Evolutionary conservation across 495 filamentous ascomycete species (phyloP).

Genomic region (Podospora pseudocomata): DNA sequence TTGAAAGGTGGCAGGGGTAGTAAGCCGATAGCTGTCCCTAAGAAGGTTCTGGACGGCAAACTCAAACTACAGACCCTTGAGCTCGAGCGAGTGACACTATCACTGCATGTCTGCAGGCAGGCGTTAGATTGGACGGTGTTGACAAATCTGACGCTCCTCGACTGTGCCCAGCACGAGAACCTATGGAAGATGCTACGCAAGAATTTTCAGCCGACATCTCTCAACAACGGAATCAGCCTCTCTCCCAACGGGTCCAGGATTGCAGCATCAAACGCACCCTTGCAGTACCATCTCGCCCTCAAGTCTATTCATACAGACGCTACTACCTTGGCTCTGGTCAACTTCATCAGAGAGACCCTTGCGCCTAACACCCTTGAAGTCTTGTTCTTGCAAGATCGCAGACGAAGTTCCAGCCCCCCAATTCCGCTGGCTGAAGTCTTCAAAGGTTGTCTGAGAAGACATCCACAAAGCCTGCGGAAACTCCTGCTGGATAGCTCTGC

Average conservation of each 20-base stretch:
- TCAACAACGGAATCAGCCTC: slow-evolving; percentile 22
- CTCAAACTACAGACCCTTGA: slow-evolving; percentile 73
- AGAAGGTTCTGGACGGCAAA: slow-evolving; percentile 44
- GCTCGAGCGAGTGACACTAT: slow-evolving; percentile 76
- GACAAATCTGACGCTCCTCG: slow-evolving; percentile 75
- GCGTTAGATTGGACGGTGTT: slow-evolving; percentile 78
- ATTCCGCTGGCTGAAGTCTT: slow-evolving; percentile 75
- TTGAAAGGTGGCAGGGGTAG: background rate
- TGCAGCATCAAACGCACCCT: slow-evolving; percentile 17
- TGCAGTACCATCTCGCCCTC: slow-evolving; percentile 67
- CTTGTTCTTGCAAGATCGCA: slow-evolving; percentile 76
- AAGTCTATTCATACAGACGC: slow-evolving; percentile 80
- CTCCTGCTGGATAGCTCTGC: slow-evolving; percentile 74
- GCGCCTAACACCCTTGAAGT: slow-evolving; percentile 83
- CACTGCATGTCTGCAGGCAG: slow-evolving; percentile 61
- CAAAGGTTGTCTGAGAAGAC: slow-evolving; percentile 65
- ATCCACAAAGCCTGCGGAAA: slow-evolving; percentile 70
- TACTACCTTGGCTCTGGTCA: slow-evolving; percentile 72
- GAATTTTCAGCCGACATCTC: slow-evolving; percentile 60
- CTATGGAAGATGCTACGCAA: slow-evolving; percentile 78
- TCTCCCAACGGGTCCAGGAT: slow-evolving; percentile 25
- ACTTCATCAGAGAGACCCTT: slow-evolving; percentile 79
- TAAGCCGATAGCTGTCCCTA: slow-evolving; percentile 10
- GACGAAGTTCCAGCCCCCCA: slow-evolving; percentile 45
- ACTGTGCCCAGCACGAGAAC: slow-evolving; percentile 71